Base-by-base conservation (phyloP, 2,329 filamentous ascomycete species). In the Fusarium fracticaudum region DNA sequence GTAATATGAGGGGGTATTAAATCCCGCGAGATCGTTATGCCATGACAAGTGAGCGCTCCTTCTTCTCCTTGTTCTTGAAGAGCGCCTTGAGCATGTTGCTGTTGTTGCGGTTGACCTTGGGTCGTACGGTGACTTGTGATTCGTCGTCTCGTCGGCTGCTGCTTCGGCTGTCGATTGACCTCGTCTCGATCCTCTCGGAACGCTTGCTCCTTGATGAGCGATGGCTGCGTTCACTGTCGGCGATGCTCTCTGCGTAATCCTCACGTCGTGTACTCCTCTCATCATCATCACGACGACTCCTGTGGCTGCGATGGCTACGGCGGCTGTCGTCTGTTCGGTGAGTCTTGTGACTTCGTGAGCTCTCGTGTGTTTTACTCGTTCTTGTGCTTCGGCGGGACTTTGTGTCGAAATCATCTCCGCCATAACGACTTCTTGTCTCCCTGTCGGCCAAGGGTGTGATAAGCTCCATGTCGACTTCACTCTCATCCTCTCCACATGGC, bases 51-150 rank as follows among this genome's bases (percentile, higher is more conserved):
- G 79, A 79, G 54, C 81, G 81, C 63, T 83, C 82, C 43, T 76
- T 79, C 67, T 85, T 85, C 80, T 87, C 87, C 81, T 88, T 89
- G 81, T 84, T 87, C 83, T 87, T 88, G 78, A 91, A 90, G 65
- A 91, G 73, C 6, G 85, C 81, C 83, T 90, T 90, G 71, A 91
- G 84, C 87, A 90, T 88, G 77, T 86, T 90, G 45, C 77, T 81
- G 60, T 79, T 79, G 76, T 84, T 86, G 69, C 83, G 83, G 74
- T 87, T 84, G 70, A 84, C 84, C 79, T 86, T 88, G 15, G 86
- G 84, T 45, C 85, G 81, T n/a, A 87, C 71, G 6, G 85, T 83
- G 37, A 83, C 82, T 54, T 83, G 47, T 3, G 65, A 69, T 22
- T 61, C 73, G 40, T 80, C 83, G 57, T 83, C 83, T 60, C 79